A percentile compares a stretch with the other conserved stretches of the same genome.
Evolutionary conservation across 2,329 filamentous ascomycete species (phyloP).

Genomic region (Pyrenochaeta sp.): DNA sequence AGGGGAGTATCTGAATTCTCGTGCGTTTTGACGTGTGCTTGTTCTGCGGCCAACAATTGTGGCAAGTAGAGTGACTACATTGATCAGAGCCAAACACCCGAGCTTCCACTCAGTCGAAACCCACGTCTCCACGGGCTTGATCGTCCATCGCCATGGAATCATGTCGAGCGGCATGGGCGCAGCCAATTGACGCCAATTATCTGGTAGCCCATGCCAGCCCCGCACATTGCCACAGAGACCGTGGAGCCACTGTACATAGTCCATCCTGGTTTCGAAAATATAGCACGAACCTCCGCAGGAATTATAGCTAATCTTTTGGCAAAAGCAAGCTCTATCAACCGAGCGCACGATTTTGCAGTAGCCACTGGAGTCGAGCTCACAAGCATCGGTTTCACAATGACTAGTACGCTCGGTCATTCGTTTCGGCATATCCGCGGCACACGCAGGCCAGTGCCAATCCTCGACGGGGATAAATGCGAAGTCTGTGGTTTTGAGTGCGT

Average conservation of each 20-base stretch:
- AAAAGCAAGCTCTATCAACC: conserved; percentile 43
- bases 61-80: conserved; percentile 27
- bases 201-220: conserved; percentile 42
- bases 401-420: conserved; percentile 24
- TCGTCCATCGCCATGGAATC: conserved; percentile 46
- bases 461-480: conserved; percentile 38
- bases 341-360: conserved; percentile 40
- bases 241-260: conserved; percentile 45
- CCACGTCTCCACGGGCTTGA: conserved; percentile 26
- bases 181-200: conserved; percentile 38
- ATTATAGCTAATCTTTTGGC: conserved; percentile 37
- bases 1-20: conserved; percentile 3
- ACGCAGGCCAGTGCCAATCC: conserved; percentile 42
- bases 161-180: conserved; percentile 33
- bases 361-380: conserved; percentile 37
- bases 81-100: conserved; percentile 32
- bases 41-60: conserved; percentile 13
- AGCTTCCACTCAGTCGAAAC: conserved; percentile 34
- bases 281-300: conserved; percentile 40
- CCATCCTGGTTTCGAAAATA: conserved; percentile 41
- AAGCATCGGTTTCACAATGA: conserved; percentile 43
- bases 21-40: conserved; percentile 2
- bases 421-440: conserved; percentile 32
- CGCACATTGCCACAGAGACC: conserved; percentile 37
- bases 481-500: conserved; percentile 33